phyloP scores from a whole-genome alignment of 768 basidiomycete genomes.

The Serendipita vermifera region DNA sequence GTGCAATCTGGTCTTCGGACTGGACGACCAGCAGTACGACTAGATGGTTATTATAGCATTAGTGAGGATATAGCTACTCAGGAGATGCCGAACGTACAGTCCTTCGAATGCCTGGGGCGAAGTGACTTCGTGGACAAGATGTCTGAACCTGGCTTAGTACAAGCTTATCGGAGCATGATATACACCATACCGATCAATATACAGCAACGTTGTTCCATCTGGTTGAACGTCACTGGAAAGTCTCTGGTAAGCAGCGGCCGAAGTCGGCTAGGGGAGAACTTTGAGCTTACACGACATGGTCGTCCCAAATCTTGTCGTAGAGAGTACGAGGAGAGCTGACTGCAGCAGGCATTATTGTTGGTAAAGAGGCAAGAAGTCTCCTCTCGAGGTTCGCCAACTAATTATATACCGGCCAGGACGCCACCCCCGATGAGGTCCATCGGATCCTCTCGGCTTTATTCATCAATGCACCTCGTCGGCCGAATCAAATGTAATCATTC shows the following conservation, averaged over 20 bases:
- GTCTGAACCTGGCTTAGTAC: conserved; percentile 31
- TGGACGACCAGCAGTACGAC: conserved; percentile 57
- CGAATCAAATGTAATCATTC: no score
- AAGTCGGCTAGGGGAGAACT: neutral
- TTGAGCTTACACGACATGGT: conserved; percentile 72
- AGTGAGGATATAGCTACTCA: conserved; percentile 11
- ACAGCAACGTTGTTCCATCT: conserved; percentile 67
- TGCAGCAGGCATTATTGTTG: conserved; percentile 39
- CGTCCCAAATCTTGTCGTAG: conserved; percentile 97
- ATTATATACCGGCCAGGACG: neutral
- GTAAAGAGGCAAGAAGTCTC: neutral
- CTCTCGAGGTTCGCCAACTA: neutral
- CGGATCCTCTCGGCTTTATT: no score
- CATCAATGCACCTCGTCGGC: no score
- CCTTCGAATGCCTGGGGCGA: conserved; percentile 88
- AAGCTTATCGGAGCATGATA: conserved; percentile 25
- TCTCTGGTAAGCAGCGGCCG: neutral
- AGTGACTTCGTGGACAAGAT: conserved; percentile 83
- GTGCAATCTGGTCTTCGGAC: conserved; percentile 83
- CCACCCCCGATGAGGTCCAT: no score
- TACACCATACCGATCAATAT: conserved; percentile 61
- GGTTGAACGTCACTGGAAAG: conserved; percentile 51
- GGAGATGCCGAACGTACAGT: conserved; percentile 33
- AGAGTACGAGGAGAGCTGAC: conserved; percentile 63
- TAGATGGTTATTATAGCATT: conserved; percentile 21